Percentiles rank a stretch among this genome's conserved stretches.
These are phyloP conservation scores for Cyclotella cryptica DNA, from an alignment of 108 stramenopile genomes.

Conservation along the genomic window DNA sequence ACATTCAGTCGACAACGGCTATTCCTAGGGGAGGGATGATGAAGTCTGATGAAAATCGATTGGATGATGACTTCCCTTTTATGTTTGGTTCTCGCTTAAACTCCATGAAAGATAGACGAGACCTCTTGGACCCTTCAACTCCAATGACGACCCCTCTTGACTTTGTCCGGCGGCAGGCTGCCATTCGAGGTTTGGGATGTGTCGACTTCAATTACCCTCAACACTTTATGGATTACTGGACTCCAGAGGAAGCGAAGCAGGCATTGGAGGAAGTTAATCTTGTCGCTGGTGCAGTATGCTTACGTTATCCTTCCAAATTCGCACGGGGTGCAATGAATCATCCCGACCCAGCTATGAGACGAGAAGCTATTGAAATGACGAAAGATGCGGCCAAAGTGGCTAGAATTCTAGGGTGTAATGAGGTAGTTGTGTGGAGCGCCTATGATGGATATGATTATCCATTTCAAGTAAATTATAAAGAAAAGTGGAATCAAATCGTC, in stretches of 20 bases:
- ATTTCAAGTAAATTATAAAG: conserved; percentile 78
- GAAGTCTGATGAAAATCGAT: background rate
- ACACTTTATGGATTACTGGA: conserved; percentile 68
- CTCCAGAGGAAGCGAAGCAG: conserved; percentile 57
- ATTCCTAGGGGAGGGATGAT: conserved; percentile 38
- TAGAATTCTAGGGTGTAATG: conserved; percentile 65
- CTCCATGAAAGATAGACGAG: conserved; percentile 87
- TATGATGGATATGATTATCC: conserved; percentile 92
- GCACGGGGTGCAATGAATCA: conserved; percentile 87
- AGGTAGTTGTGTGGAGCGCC: conserved; percentile 88
- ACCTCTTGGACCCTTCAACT: conserved; percentile 42
- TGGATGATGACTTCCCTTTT: conserved; percentile 65
- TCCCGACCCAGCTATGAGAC: conserved; percentile 60
- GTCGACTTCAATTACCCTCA: conserved; percentile 93
- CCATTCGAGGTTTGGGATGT: conserved; percentile 72
- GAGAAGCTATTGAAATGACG: conserved; percentile 79
- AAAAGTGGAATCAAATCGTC: conserved; percentile 83
- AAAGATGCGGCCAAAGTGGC: conserved; percentile 75
- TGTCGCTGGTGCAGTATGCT: conserved; percentile 83
- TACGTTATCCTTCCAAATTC: conserved; percentile 85
- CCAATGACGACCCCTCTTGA: conserved; percentile 53
- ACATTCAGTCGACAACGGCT: background rate
- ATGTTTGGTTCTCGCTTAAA: conserved; percentile 85
- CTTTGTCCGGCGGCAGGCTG: conserved; percentile 73
- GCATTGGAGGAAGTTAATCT: conserved; percentile 69